Evolutionary conservation across 2,329 filamentous ascomycete genomes (phyloP).

Genomic region (Hypocrella siamensis): DNA sequence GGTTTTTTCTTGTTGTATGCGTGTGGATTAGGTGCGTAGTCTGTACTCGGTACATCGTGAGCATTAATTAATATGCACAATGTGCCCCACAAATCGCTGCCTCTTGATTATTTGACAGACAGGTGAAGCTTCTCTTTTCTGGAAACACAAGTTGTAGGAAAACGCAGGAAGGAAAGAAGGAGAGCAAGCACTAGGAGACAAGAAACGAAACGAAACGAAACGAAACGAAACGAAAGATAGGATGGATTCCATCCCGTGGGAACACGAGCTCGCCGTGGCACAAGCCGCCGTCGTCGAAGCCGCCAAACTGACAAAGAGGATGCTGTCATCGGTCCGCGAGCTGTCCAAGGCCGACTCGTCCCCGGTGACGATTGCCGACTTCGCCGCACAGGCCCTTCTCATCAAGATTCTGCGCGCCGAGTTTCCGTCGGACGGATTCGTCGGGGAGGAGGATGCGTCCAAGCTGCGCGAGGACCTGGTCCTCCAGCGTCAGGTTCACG

Average conservation of each 20-base stretch:
- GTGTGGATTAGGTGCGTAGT: not conserved
- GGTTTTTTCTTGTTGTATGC: not conserved
- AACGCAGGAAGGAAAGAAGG: constrained; percentile 4
- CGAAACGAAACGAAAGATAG: not conserved
- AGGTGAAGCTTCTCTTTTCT: too few species aligned
- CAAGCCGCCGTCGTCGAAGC: constrained; percentile 36
- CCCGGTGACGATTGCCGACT: constrained; percentile 49
- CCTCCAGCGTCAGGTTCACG: constrained; percentile 38
- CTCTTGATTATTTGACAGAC: too few species aligned
- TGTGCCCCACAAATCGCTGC: too few species aligned
- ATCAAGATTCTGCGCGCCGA: constrained; percentile 36
- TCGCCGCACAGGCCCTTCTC: constrained; percentile 46
- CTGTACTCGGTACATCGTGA: too few species aligned
- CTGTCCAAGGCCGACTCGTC: constrained; percentile 41
- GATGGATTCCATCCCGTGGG: constrained; percentile 6
- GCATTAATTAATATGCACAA: too few species aligned
- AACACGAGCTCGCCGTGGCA: constrained; percentile 16
- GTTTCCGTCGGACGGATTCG: constrained; percentile 40
- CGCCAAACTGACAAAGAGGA: constrained; percentile 37
- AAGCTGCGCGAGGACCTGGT: constrained; percentile 30
- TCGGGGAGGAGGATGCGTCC: constrained; percentile 44
- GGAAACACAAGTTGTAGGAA: too few species aligned
- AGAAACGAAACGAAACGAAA: constrained; percentile 13
- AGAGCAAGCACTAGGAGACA: constrained; percentile 4
- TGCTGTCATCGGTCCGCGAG: constrained; percentile 25